These are phyloP conservation scores for Cladophialophora psammophila DNA, from an alignment of 2,329 filamentous ascomycete species.

Conservation along the genomic window DNA sequence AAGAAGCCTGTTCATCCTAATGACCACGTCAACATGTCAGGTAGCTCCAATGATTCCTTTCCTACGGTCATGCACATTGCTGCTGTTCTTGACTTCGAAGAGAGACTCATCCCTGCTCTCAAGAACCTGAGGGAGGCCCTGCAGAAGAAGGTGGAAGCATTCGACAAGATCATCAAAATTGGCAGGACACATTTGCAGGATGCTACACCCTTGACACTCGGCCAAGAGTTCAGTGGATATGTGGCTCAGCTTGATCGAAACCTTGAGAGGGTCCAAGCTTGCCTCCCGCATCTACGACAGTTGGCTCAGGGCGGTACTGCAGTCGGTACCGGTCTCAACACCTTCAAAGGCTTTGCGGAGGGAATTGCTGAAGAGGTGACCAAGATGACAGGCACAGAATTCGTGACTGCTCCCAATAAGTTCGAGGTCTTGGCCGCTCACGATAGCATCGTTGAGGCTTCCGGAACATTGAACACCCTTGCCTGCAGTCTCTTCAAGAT, in stretches of 20 bases:
- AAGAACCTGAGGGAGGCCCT: constrained; percentile 82
- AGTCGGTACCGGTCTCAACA: constrained; percentile 97
- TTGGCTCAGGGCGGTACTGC: constrained; percentile 96
- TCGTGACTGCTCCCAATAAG: constrained; percentile 98
- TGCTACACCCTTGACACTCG: constrained; percentile 91
- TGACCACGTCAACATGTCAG: constrained; percentile 99
- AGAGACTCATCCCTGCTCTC: constrained; percentile 81
- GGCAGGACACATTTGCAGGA: constrained; percentile 97
- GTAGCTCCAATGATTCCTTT: constrained; percentile 99
- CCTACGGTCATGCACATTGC: constrained; percentile 99
- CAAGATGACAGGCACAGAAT: constrained; percentile 91
- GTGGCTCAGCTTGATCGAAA: constrained; percentile 92
- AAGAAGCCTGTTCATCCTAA: constrained; percentile 99
- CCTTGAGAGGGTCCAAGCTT: constrained; percentile 82
- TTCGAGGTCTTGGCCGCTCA: constrained; percentile 97
- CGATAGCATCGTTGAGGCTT: constrained; percentile 93
- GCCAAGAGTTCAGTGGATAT: constrained; percentile 97
- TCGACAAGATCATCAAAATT: constrained; percentile 98
- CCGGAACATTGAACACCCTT: constrained; percentile 90
- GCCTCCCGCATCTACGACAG: constrained; percentile 82
- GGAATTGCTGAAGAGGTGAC: constrained; percentile 88
- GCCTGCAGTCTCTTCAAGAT: constrained; percentile 95
- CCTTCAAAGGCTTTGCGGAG: constrained; percentile 94
- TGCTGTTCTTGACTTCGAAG: constrained; percentile 90
- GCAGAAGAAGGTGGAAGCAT: constrained; percentile 86